Evolutionary conservation across 2,329 filamentous ascomycete genomes (phyloP).

Genomic region (Chaetomiaceae sp.): DNA sequence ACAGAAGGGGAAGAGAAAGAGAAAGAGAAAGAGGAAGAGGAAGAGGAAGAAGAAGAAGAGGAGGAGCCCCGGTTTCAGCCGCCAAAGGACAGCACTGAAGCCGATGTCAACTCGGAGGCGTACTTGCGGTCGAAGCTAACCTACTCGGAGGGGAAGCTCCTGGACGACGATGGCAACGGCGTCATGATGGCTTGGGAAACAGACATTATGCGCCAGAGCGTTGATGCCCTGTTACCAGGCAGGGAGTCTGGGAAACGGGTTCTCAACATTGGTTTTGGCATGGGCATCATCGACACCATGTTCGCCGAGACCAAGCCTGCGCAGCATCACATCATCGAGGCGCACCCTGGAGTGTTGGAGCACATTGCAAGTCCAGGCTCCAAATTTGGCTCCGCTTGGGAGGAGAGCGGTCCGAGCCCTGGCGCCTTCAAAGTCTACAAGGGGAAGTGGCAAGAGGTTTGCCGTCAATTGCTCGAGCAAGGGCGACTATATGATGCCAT

Average conservation of each 20-base stretch:
- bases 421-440: conserved; percentile 70
- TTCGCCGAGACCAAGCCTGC: conserved; percentile 65
- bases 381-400: conserved; percentile 54
- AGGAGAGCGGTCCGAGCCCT: conserved; percentile 49
- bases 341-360: conserved; percentile 70
- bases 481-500: conserved; percentile 78
- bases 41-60: conserved; percentile 8
- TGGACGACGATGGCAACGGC: conserved; percentile 72
- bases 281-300: conserved; percentile 81
- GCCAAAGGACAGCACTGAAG: conserved; percentile 35
- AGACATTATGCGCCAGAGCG: conserved; percentile 76
- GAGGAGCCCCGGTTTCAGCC: conserved; percentile 32
- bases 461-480: conserved; percentile 62
- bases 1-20: conserved; percentile 16
- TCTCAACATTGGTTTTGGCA: conserved; percentile 84
- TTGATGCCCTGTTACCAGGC: conserved; percentile 55
- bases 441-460: conserved; percentile 77
- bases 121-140: conserved; percentile 66
- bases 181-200: conserved; percentile 96
- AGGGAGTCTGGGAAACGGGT: conserved; percentile 55
- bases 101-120: conserved; percentile 56
- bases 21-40: conserved; percentile 10
- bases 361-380: conserved; percentile 49
- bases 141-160: conserved; percentile 61
- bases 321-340: conserved; percentile 80